Conservation (phyloP, 2,329 filamentous ascomycete species). For the Ramularia endophylla region DNA sequence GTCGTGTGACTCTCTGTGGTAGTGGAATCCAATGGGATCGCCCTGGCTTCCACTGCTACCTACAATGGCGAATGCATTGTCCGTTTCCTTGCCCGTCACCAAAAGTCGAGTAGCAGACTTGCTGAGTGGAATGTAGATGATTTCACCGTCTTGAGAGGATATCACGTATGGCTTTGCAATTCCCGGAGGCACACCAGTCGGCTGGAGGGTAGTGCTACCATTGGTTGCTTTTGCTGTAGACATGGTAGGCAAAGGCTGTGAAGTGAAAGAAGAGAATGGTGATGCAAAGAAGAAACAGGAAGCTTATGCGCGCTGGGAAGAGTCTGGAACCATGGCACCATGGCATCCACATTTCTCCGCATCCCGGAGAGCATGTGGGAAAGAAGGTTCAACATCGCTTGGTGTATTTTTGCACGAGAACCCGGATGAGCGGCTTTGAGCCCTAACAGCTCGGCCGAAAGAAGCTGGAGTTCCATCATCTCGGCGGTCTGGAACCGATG, state of each 20-base stretch:
- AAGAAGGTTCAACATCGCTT: too few species aligned
- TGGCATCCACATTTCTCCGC: too few species aligned
- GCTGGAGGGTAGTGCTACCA: neutral
- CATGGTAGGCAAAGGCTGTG: slow-evolving; percentile 2
- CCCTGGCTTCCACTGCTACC: slow-evolving; percentile 43
- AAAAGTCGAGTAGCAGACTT: slow-evolving; percentile 48
- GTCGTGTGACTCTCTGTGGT: slow-evolving; percentile 52
- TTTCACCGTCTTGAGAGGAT: slow-evolving; percentile 41
- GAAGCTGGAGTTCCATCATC: too few species aligned
- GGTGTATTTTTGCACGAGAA: too few species aligned
- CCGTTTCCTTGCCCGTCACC: slow-evolving; percentile 48
- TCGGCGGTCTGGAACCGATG: too few species aligned
- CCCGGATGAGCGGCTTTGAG: too few species aligned
- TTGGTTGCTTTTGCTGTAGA: neutral
- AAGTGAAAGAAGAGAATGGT: neutral
- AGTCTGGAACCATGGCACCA: too few species aligned
- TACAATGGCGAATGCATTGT: slow-evolving; percentile 48
- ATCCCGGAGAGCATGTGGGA: too few species aligned
- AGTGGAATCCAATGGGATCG: slow-evolving; percentile 50
- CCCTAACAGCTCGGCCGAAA: too few species aligned
- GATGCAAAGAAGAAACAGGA: too few species aligned
- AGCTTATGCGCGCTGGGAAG: too few species aligned
- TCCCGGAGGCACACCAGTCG: slow-evolving; percentile 16
- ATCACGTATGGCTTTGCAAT: slow-evolving; percentile 21
- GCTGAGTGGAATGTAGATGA: slow-evolving; percentile 48